Evolutionary conservation across 495 filamentous ascomycete genomes (phyloP).

Genomic region (Penicillium silybi): DNA sequence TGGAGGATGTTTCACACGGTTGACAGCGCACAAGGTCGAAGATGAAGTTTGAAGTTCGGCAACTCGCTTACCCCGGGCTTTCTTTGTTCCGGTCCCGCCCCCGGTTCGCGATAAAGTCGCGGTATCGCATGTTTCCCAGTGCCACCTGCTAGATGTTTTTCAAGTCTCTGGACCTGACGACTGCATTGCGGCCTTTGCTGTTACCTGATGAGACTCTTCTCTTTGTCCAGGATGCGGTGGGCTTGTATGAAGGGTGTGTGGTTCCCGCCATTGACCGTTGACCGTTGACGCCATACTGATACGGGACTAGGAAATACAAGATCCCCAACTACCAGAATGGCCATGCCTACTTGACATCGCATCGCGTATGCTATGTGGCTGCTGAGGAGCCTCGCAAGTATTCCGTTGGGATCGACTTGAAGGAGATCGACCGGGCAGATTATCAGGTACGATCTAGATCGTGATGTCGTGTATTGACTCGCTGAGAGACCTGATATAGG

Average conservation of each 20-base stretch:
- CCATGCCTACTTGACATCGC: conserved; percentile 92
- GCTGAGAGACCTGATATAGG: conserved; percentile 44
- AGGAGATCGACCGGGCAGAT: conserved; percentile 85
- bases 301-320: conserved; percentile 74
- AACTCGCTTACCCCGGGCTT: conserved; percentile 20
- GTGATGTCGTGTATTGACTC: not conserved
- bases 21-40: not conserved
- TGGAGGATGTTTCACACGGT: not conserved
- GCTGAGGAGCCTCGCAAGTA: conserved; percentile 80
- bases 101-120: conserved; percentile 22
- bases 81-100: conserved; percentile 9
- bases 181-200: conserved; percentile 85
- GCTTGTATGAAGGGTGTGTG: conserved; percentile 92
- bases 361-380: conserved; percentile 93
- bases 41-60: not conserved
- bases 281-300: conserved; percentile 12
- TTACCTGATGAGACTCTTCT: conserved; percentile 86
- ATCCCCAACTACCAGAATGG: conserved; percentile 92
- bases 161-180: conserved; percentile 90
- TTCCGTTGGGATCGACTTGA: conserved; percentile 81
- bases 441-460: conserved; percentile 63
- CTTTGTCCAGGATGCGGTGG: conserved; percentile 96
- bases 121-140: conserved; percentile 4
- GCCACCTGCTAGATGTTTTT: conserved; percentile 77
- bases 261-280: not conserved